These are phyloP conservation scores for Agrocybe praecox DNA, from an alignment of 768 basidiomycete species.

Conservation along the genomic window DNA sequence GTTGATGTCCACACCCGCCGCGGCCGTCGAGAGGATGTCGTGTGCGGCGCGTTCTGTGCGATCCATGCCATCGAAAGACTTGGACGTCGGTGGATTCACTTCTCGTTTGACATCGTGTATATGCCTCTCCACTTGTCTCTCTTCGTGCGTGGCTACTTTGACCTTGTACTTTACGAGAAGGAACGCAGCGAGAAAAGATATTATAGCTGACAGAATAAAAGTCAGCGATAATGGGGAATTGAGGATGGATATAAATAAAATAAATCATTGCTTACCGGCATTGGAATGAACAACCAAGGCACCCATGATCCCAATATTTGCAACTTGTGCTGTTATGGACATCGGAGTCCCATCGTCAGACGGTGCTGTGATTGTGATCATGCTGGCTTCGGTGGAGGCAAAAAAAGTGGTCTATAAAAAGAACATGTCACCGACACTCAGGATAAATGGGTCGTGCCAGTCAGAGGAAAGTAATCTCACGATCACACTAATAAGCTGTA, in stretches of 20 bases:
- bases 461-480: constrained; percentile 32
- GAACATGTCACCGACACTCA: not conserved
- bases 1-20: not conserved
- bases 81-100: constrained; percentile 3
- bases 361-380: constrained; percentile 48
- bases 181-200: constrained; percentile 57
- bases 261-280: constrained; percentile 38
- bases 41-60: constrained; percentile 1
- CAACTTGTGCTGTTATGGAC: constrained; percentile 26
- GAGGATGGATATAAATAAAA: no score
- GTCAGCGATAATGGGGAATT: no score
- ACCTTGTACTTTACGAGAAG: constrained; percentile 58
- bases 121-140: constrained; percentile 31
- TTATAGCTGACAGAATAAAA: constrained; percentile 20
- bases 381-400: constrained; percentile 56
- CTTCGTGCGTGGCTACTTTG: constrained; percentile 51
- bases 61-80: constrained; percentile 4
- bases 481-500: constrained; percentile 62
- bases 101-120: not conserved
- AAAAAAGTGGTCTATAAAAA: constrained; percentile 60
- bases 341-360: constrained; percentile 6
- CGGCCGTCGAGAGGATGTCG: not conserved
- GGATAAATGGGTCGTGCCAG: no score
- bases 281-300: constrained; percentile 52
- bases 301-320: constrained; percentile 51